Evolutionary conservation across 164 flowering plant genomes (phyloP).

Genomic region (Vitis vinifera): DNA sequence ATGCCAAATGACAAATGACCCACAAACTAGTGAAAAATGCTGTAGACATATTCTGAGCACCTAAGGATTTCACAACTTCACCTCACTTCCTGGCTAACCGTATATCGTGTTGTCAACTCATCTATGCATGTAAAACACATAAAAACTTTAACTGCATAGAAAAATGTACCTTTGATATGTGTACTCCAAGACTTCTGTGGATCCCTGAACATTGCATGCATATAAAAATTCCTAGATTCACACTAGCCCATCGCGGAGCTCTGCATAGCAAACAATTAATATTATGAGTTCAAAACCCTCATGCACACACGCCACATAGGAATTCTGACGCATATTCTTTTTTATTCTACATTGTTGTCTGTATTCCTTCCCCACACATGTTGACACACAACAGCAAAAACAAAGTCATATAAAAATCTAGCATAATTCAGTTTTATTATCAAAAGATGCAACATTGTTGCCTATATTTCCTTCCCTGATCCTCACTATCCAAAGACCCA

Average conservation of each 20-base stretch:
- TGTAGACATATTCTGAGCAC: background rate
- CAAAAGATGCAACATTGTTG: background rate
- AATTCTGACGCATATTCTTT: no score
- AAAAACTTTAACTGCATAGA: background rate
- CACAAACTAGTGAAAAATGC: background rate
- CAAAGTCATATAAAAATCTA: background rate
- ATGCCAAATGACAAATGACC: background rate
- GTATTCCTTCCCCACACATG: no score
- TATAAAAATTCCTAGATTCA: constrained; percentile 70
- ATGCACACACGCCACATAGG: background rate
- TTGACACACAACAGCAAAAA: background rate
- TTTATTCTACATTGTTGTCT: no score
- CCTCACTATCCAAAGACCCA: background rate
- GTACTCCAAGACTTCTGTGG: constrained; percentile 67
- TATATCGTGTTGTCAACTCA: background rate
- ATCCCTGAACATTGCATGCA: constrained; percentile 82
- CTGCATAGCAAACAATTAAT: constrained; percentile 30
- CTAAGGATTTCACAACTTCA: background rate
- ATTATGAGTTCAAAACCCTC: constrained; percentile 1
- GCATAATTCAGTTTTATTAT: background rate
- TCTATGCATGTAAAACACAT: background rate
- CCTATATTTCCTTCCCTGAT: no score
- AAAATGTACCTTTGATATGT: constrained; percentile 38
- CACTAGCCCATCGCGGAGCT: constrained; percentile 82
- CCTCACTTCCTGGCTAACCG: background rate